Conservation (phyloP, 2,329 filamentous ascomycete genomes). For the Diaporthe ampelina region DNA sequence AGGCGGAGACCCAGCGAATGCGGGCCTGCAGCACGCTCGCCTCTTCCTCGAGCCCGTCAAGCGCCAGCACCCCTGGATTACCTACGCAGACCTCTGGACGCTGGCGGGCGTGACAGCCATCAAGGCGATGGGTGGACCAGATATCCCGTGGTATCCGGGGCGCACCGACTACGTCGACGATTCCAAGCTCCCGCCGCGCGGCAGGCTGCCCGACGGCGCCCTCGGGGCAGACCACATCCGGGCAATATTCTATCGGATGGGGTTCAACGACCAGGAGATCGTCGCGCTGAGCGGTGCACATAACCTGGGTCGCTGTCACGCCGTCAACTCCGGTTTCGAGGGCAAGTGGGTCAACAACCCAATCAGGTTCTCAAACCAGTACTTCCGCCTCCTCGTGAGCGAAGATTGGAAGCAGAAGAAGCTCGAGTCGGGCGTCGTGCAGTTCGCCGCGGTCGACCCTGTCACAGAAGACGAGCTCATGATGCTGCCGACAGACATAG, state of each 20-base stretch:
- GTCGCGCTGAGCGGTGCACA: slow-evolving; percentile 90
- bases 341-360: slow-evolving; percentile 55
- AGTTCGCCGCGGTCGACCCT: slow-evolving; percentile 73
- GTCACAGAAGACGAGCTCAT: slow-evolving; percentile 70
- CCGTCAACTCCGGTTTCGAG: slow-evolving; percentile 61
- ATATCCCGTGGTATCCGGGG: slow-evolving; percentile 68
- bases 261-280: slow-evolving; percentile 97
- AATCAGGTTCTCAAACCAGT: slow-evolving; percentile 55
- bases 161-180: slow-evolving; percentile 75
- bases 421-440: slow-evolving; percentile 64
- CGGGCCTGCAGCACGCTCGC: slow-evolving; percentile 73
- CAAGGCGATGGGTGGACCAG: slow-evolving; percentile 71
- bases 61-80: slow-evolving; percentile 71
- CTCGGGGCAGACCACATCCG: slow-evolving; percentile 87
- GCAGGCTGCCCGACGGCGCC: slow-evolving; percentile 79
- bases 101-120: slow-evolving; percentile 72
- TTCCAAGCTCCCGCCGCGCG: slow-evolving; percentile 69
- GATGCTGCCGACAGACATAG: slow-evolving; percentile 77
- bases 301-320: slow-evolving; percentile 81
- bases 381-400: slow-evolving; percentile 51
- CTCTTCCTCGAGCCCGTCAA: slow-evolving; percentile 76
- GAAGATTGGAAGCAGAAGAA: slow-evolving; percentile 61
- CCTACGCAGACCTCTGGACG: slow-evolving; percentile 76
- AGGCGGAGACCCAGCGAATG: slow-evolving; percentile 75
- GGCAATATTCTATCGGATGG: slow-evolving; percentile 95